Evolutionary conservation across 169 alveolate genomes (phyloP), one percentile per base, ranked within the genome.

Genomic region (Perkinsus olseni): DNA sequence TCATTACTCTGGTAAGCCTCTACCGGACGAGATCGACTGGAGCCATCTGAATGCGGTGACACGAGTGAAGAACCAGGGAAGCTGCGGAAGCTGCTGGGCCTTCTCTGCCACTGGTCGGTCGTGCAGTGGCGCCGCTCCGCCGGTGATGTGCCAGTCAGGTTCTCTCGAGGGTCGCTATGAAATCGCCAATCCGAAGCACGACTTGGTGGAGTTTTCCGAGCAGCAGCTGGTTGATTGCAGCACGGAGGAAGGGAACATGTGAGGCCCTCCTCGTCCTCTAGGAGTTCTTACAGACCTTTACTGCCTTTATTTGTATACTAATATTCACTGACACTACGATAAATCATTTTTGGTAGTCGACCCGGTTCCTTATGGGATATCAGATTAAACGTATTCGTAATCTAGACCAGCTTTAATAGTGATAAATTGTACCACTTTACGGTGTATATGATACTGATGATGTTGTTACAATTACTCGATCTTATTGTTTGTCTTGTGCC

Each of bases 31-130:
- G 40, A 74, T 94, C 17, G 92, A 94, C 51, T 94, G 95, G 95
- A 45, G 91, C 17, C 93, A 94, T 39, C 38, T 93, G 11, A 93
- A 93, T 10, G 92, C 94, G 34, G 95, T 94, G 21, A 94, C 91
- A 45, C 95, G 94, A 92, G 40, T 94, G 45, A 91, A 94, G 82
- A 90, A 94, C 93, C 95, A 94, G 82, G 45, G 91, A 62, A 51
- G 62, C 91, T 97, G 99, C 74, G 98, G 99, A 6, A 96, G 98
- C 36, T 97, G 98, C 95, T 98, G 99, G 99, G 98, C 99, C 38
- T 98, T 97, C 96, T 97, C 99, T 20, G 94, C 99, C 36, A 94
- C 97, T 1, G 98, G 98, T 17, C 6, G 17, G 62, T 45, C 62
- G 6, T 17, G 17, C 17, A 6, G 17, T 10, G 17, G 24, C 62